phyloP scores from a whole-genome alignment of 2,329 filamentous ascomycete genomes.

The Hypocreales sp. region DNA sequence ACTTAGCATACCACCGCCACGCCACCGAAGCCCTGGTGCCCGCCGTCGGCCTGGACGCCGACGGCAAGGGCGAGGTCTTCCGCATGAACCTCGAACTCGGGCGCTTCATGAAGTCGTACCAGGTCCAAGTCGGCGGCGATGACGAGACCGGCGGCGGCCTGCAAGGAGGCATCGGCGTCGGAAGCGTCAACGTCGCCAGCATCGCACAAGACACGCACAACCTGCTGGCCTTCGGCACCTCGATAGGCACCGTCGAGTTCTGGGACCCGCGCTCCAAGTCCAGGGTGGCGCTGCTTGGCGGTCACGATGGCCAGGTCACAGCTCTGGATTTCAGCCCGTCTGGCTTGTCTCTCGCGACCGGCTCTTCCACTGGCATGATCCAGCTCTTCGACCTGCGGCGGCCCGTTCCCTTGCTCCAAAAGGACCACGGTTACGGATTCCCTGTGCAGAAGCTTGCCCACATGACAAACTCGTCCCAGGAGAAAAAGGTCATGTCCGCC shows the following conservation, averaged over 20 bases:
- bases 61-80: slow-evolving; percentile 85
- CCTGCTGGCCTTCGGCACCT: slow-evolving; percentile 83
- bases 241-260: slow-evolving; percentile 88
- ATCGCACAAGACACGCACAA: slow-evolving; percentile 84
- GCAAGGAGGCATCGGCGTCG: slow-evolving; percentile 74
- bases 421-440: slow-evolving; percentile 92
- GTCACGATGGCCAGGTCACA: slow-evolving; percentile 60
- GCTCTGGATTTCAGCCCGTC: slow-evolving; percentile 75
- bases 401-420: slow-evolving; percentile 69
- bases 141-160: slow-evolving; percentile 62
- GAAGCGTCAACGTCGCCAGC: slow-evolving; percentile 74
- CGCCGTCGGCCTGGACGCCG: slow-evolving; percentile 70
- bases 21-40: slow-evolving; percentile 78
- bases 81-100: slow-evolving; percentile 82
- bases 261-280: slow-evolving; percentile 83
- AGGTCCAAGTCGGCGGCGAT: slow-evolving; percentile 78
- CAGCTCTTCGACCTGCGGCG: slow-evolving; percentile 87
- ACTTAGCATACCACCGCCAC: slow-evolving; percentile 68
- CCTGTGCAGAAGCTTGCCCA: slow-evolving; percentile 73
- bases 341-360: slow-evolving; percentile 72
- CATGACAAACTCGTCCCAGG: slow-evolving; percentile 54
- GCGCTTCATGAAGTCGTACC: slow-evolving; percentile 86
- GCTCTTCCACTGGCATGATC: slow-evolving; percentile 75
- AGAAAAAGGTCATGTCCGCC: slow-evolving; percentile 78
- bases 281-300: slow-evolving; percentile 61